Evolutionary conservation across 2,329 filamentous ascomycete species (phyloP), one percentile per base, ranked within the genome.

Genomic region (Fusarium pseudocircinatum): DNA sequence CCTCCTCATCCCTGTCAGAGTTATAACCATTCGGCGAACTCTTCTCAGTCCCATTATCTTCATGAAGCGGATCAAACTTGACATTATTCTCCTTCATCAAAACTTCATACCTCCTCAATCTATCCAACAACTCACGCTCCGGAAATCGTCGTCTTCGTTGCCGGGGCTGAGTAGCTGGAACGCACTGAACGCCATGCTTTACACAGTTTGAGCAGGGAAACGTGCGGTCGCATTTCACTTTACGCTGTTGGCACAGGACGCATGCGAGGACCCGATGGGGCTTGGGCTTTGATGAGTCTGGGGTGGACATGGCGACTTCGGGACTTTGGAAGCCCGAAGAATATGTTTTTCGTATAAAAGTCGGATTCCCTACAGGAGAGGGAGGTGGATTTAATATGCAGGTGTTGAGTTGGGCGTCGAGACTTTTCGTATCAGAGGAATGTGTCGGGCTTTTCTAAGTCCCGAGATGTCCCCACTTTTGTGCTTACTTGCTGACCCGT

Each of bases 191-290:
- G 1, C 80, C 74, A 16, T 83, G 78, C 60, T 83, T 86, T 40
- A 83, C 73, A 73, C 90, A 92, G 60, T 86, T 87, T 4, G 83
- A 77, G 74, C 90, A 92, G 6, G 90, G 90, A 69, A 86, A 87
- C 28, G 81, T 84, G 65, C 88, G 87, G 74, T 91, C 86, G 79
- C 90, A 92, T 68, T 87, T 90, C 42, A 92, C 83, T 76, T 92
- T 92, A 56, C 90, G 87, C 72, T 90, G 89, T 75, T 92, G 90
- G 70, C 91, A 94, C 3, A 86, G 83, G 3, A 89, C 80, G 72
- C 91, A 93, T 3, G 84, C 82, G 8, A 84, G 76, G 8, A 84
- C 77, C 15, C 81, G 78, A 24, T 75, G 74, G 3, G 79, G 44
- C 54, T 78, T 78, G n/a, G 67, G 52, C 22, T 24, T 68, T 6